Evolutionary conservation across 2,329 filamentous ascomycete species (phyloP), one percentile per base, ranked within the genome.

Genomic region (Paracoccidioides lutzii): DNA sequence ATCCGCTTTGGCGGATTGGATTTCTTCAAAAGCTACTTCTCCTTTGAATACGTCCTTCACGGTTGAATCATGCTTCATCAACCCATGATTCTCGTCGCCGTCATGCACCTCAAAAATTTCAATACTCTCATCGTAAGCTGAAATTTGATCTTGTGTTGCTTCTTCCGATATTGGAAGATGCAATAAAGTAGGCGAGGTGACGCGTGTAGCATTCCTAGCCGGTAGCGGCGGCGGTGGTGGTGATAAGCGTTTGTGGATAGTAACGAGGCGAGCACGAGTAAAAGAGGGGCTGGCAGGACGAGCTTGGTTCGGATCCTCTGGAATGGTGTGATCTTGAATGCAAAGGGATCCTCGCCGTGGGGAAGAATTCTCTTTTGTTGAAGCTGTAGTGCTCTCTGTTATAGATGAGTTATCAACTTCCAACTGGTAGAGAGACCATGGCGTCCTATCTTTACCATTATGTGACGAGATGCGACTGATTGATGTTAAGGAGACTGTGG

Each of bases 221-320:
- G 90, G 90, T 10, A 95, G 78, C 1, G 90, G 90, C 0, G 88
- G 81, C 15, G 60, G 64, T 1, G 84, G 71, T 40, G 37, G 37
- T 22, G 28, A 30, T 8, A 14, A 32, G 33, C 89, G 81, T 72
- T 91, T 94, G 10, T 87, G 83, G 57, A 96, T 95, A 48, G 82
- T 90, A 33, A 96, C 88, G 52, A 96, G 76, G 52, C 85, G 85
- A 30, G 89, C 88, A 65, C 87, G 85, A 42, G 82, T 85, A 56
- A 90, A 82, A 55, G 82, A 78, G 54, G 85, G 81, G 1, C 85
- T 82, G 2, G 80, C 78, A 50, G 82, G 74, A 45, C 81, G 76
- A 43, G 81, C 79, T 53, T 82, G 79, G 5, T 6, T 41, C 15
- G 28, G 3, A 9, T 15, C 49, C 15, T 78, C 76, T 14, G 81